Evolutionary conservation across 139 green algal genomes (phyloP).

Genomic region (Chlamydomonas sp.): DNA sequence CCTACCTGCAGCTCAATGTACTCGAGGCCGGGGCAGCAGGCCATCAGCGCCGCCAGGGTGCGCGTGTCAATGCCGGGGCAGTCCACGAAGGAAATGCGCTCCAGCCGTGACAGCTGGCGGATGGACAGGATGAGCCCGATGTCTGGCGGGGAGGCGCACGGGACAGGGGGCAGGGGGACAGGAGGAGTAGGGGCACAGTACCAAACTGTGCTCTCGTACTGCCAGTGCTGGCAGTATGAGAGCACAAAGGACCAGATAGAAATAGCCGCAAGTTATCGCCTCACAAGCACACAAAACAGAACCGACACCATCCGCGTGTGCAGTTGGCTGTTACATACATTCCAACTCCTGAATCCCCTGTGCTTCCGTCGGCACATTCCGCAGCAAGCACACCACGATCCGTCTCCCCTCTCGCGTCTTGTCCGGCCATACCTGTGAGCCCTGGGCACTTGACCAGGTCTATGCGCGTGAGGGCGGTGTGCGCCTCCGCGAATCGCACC

Average conservation of each 20-base stretch:
- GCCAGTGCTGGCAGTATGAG: too few relatives aligned
- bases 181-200: not conserved
- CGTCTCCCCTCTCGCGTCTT: not conserved
- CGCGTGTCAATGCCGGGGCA: slow-evolving; percentile 26
- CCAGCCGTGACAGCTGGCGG: slow-evolving; percentile 8
- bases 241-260: too few relatives aligned
- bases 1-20: slow-evolving; percentile 24
- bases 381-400: not conserved
- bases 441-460: slow-evolving; percentile 35
- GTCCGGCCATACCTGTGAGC: not conserved
- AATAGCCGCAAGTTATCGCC: too few relatives aligned
- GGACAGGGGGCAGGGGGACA: not conserved
- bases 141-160: not conserved
- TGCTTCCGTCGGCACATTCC: too few relatives aligned
- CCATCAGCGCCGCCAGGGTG: slow-evolving; percentile 33
- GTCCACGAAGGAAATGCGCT: slow-evolving; percentile 22
- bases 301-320: too few relatives aligned
- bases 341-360: too few relatives aligned
- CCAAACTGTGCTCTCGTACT: not conserved
- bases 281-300: too few relatives aligned
- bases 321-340: too few relatives aligned
- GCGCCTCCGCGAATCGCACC: slow-evolving; percentile 15
- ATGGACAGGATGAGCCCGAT: slow-evolving; percentile 42
- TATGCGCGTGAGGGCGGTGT: slow-evolving; percentile 12
- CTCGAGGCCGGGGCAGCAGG: slow-evolving; percentile 21